Base-by-base conservation (phyloP, 202 grass and related monocot genomes). In the Schoenoplectus triqueter region DNA sequence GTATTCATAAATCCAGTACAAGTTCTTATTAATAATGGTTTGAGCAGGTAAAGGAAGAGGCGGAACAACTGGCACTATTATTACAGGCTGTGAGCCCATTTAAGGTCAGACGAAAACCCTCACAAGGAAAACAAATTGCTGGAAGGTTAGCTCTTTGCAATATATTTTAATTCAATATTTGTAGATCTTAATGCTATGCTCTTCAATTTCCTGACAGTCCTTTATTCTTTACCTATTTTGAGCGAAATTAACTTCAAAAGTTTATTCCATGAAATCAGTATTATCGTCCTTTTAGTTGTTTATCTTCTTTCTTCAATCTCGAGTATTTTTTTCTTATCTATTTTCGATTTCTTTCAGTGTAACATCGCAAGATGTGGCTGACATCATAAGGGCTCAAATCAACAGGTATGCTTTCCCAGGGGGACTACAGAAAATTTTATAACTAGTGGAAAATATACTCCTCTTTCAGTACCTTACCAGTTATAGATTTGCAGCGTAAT, bases 21-120 rank as follows among this genome's bases (percentile, higher is more conserved):
- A 42, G 15, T 22, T 10, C 5, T n/a, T 63, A 64, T 2, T 54
- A 71, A 72, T 57, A 52, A 40, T 78, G 9, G 57, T 86, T 82
- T 90, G 80, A 86, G 3, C 79, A 98, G 95, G 95, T 98, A 22
- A 91, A 92, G 91, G 95, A 98, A 86, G 95, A 94, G 51, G 91
- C 93, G 31, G 88, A 95, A 17, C 93, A 98, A 78, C 90, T 98
- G 65, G 91, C 95, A 2, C 83, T 88, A 68, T 85, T 98, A 14
- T 92, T 98, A 40, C 93, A 98, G 72, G 90, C 93, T 10, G 89
- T 95, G 1, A 93, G 95, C 10, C 88, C 93, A 41, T 98, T 98
- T 86, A 98, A 98, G 87, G 86, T 98, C 61, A 87, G 86, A 41
- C 92, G 95, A 21, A 98, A 98, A 91, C 88, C 92, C 62, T 87